These are phyloP conservation scores for Rubia balearica DNA, from an alignment of 305 asterid species.

Conservation along the genomic window DNA sequence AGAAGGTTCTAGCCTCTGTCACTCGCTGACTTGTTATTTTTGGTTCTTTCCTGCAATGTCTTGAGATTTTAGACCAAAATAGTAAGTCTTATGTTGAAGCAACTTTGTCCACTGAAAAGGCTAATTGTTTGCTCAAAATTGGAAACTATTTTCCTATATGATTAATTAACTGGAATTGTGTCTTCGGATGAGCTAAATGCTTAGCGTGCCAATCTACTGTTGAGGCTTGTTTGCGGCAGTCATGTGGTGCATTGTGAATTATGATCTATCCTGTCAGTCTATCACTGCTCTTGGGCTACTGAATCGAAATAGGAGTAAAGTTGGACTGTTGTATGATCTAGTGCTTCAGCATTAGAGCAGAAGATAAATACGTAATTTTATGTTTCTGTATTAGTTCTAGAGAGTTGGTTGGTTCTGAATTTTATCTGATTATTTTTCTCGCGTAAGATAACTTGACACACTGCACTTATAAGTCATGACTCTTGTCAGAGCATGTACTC, in stretches of 20 bases:
- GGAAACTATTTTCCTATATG: background rate
- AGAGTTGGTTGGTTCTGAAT: background rate
- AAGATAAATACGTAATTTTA: background rate
- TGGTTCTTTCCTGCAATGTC: background rate
- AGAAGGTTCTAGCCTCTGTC: slow-evolving; percentile 48
- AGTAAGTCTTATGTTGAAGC: background rate
- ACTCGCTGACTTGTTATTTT: background rate
- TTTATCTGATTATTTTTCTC: background rate
- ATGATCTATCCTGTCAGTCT: background rate
- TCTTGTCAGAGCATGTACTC: too few relatives aligned
- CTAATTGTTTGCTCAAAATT: background rate
- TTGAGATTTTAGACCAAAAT: background rate
- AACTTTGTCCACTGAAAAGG: background rate
- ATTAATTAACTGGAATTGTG: background rate
- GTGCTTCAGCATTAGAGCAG: background rate
- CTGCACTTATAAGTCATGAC: too few relatives aligned
- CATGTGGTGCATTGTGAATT: background rate
- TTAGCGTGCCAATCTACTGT: background rate
- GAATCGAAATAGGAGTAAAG: background rate
- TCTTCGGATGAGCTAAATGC: background rate
- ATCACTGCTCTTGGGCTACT: background rate
- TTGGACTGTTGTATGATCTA: background rate
- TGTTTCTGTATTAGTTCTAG: background rate
- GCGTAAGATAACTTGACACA: background rate
- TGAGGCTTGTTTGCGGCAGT: background rate